These are phyloP conservation scores for Yarrowia sp. DNA, from an alignment of 805 yeast genomes.

Conservation along the genomic window DNA sequence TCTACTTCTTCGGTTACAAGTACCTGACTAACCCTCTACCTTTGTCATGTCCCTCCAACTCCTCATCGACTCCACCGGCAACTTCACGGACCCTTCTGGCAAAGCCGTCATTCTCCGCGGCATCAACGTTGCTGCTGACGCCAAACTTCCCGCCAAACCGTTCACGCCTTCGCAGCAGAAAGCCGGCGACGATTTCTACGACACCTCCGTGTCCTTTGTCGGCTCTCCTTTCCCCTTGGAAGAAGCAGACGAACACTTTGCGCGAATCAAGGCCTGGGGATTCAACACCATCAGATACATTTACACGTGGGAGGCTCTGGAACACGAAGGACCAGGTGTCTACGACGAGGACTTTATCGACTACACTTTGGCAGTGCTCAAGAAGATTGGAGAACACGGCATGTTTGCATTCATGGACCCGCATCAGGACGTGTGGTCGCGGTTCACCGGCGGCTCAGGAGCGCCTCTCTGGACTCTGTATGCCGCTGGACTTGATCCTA, in stretches of 20 bases:
- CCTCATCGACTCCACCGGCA: slow-evolving; percentile 54
- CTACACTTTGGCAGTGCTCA: slow-evolving; percentile 68
- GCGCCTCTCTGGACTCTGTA: slow-evolving; percentile 93
- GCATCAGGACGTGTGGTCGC: slow-evolving; percentile 94
- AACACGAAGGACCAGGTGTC: slow-evolving; percentile 82
- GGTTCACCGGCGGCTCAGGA: slow-evolving; percentile 88
- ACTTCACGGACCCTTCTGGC: slow-evolving; percentile 63
- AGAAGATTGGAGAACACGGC: slow-evolving; percentile 65
- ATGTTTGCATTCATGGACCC: slow-evolving; percentile 83
- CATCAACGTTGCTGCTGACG: slow-evolving; percentile 76
- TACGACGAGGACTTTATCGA: slow-evolving; percentile 81
- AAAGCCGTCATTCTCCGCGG: slow-evolving; percentile 75
- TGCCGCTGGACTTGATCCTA: slow-evolving; percentile 86
- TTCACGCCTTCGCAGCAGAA: slow-evolving; percentile 41
- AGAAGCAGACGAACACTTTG: slow-evolving; percentile 73
- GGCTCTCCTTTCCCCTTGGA: slow-evolving; percentile 80
- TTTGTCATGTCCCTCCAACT: slow-evolving; percentile 7
- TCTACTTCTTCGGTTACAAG: not conserved
- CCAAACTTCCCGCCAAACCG: slow-evolving; percentile 73
- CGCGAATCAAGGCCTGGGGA: slow-evolving; percentile 78
- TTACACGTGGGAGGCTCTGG: slow-evolving; percentile 91
- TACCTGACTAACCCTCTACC: not conserved
- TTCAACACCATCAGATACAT: slow-evolving; percentile 78
- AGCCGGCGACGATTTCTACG: slow-evolving; percentile 61
- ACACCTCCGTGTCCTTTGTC: slow-evolving; percentile 79